A percentile compares a stretch with the other conserved stretches of the same genome.
Conservation (phyloP, 2,329 filamentous ascomycete genomes). For the Phialophora verrucosa region DNA sequence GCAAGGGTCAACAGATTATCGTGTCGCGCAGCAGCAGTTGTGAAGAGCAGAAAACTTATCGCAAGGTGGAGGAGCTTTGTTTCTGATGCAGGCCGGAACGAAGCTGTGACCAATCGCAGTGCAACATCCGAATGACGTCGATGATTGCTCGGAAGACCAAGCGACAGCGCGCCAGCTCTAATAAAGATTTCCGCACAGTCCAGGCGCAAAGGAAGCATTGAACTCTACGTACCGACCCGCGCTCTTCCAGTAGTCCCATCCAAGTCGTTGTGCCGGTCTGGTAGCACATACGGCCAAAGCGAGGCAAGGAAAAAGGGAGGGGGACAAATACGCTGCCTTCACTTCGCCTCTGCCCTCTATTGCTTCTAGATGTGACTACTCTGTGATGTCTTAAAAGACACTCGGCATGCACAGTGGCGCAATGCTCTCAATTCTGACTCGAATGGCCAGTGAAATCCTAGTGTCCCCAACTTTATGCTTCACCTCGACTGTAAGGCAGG, state of each 20-base stretch:
- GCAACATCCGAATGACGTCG: conserved; percentile 3
- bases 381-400: background rate
- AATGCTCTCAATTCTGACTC: background rate
- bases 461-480: background rate
- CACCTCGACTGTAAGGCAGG: background rate
- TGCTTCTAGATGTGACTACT: background rate
- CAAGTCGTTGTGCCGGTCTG: background rate
- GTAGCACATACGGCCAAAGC: background rate
- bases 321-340: background rate
- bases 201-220: background rate
- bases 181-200: background rate
- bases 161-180: background rate
- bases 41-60: conserved; percentile 16
- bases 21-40: conserved; percentile 12
- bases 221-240: background rate
- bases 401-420: background rate
- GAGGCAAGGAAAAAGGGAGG: background rate
- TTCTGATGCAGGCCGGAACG: conserved; percentile 9
- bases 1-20: conserved; percentile 1
- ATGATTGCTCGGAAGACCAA: background rate
- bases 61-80: conserved; percentile 11
- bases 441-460: background rate
- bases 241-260: background rate
- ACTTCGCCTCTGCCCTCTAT: background rate
- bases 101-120: conserved; percentile 11